A percentile compares a stretch with the other conserved stretches of the same genome.
These are phyloP conservation scores for Podospora tetraspora DNA, from an alignment of 495 filamentous ascomycete genomes.

Conservation along the genomic window DNA sequence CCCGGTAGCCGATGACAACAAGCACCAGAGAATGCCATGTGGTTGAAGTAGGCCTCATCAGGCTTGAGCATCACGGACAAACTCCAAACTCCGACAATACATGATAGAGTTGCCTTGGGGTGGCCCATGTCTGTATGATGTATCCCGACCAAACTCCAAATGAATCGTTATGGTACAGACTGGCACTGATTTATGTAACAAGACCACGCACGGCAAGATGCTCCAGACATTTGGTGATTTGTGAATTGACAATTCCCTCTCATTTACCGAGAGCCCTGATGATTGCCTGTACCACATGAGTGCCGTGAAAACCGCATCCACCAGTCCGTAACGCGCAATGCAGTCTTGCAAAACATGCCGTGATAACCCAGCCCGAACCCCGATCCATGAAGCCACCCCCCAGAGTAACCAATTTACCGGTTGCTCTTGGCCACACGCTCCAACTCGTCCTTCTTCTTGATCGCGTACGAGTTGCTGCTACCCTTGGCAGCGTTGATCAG, in stretches of 20 bases:
- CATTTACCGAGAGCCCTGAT: constrained; percentile 36
- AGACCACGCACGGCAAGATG: constrained; percentile 2
- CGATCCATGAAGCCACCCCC: constrained; percentile 31
- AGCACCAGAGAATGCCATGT: neutral
- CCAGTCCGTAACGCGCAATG: constrained; percentile 46
- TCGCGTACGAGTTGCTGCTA: constrained; percentile 98
- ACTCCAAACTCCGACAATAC: neutral
- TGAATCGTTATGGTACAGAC: neutral
- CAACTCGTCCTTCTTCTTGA: constrained; percentile 99
- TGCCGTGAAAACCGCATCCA: constrained; percentile 44
- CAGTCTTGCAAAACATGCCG: constrained; percentile 45
- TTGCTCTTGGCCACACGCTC: constrained; percentile 99
- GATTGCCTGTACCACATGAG: constrained; percentile 45
- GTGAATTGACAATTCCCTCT: constrained; percentile 24
- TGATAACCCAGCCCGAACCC: constrained; percentile 34
- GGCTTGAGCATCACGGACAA: neutral
- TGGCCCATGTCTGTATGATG: neutral
- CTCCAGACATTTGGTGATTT: constrained; percentile 11
- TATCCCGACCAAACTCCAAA: neutral
- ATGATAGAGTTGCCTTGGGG: neutral
- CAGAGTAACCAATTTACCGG: constrained; percentile 62
- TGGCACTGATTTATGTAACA: neutral
- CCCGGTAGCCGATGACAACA: neutral
- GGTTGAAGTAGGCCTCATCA: neutral
- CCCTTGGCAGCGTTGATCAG: constrained; percentile 99